Evolutionary conservation across 768 basidiomycete genomes (phyloP).

Genomic region (Xerocomellus dryophilus): DNA sequence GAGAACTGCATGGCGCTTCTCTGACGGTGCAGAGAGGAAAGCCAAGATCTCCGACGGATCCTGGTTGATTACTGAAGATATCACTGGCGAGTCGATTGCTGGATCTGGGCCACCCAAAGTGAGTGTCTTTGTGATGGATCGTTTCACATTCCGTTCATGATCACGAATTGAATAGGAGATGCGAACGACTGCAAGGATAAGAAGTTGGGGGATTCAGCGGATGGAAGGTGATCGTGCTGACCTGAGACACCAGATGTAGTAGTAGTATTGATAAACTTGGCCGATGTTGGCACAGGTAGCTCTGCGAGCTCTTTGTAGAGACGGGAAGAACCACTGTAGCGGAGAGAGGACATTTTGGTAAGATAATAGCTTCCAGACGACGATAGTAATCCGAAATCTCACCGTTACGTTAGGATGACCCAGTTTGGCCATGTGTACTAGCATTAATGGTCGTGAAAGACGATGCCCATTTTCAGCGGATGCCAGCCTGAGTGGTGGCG

Average conservation of each 20-base stretch:
- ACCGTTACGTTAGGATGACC: neutral
- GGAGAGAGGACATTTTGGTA: conserved; percentile 17
- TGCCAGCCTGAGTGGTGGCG: no score
- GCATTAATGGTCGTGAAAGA: neutral
- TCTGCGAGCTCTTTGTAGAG: conserved; percentile 40
- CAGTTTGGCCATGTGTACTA: neutral
- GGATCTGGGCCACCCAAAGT: conserved; percentile 23
- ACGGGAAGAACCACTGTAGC: conserved; percentile 17
- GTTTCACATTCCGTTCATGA: conserved; percentile 48
- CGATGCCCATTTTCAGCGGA: neutral
- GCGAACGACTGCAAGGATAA: conserved; percentile 36
- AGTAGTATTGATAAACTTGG: conserved; percentile 29
- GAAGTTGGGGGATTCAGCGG: no score
- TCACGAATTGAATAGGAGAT: conserved; percentile 48
- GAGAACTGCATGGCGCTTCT: conserved; percentile 44
- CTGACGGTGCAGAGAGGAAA: conserved; percentile 42
- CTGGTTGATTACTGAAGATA: conserved; percentile 14
- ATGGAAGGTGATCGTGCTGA: neutral
- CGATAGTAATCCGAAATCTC: neutral
- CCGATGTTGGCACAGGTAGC: conserved; percentile 38
- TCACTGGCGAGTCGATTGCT: conserved; percentile 2
- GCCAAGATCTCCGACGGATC: conserved; percentile 38
- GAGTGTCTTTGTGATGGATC: conserved; percentile 41
- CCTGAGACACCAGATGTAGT: conserved; percentile 14
- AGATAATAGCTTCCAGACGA: neutral